A percentile compares a stretch with the other conserved stretches of the same genome.
phyloP scores from a whole-genome alignment of 1,139 yeast genomes.

The Hyphopichia buzzinii region DNA sequence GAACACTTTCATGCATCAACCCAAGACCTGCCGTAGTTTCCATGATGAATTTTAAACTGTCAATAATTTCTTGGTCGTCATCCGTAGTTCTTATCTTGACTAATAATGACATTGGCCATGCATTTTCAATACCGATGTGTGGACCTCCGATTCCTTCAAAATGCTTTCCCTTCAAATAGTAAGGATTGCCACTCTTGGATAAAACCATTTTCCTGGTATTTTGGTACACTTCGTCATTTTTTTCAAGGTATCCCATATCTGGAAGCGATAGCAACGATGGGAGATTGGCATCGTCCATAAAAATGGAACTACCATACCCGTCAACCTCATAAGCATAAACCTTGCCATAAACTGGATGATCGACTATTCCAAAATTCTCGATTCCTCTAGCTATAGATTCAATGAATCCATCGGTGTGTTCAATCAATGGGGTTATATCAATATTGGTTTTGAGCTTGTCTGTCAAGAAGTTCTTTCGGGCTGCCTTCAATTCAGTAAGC shows the following conservation, averaged over 20 bases:
- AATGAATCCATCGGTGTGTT: slow-evolving; percentile 35
- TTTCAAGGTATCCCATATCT: slow-evolving; percentile 63
- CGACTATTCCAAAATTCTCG: slow-evolving; percentile 57
- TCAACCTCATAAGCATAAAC: slow-evolving; percentile 90
- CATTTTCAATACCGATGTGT: slow-evolving; percentile 74
- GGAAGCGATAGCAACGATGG: slow-evolving; percentile 83
- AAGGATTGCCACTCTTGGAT: slow-evolving; percentile 72
- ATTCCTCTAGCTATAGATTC: slow-evolving; percentile 54
- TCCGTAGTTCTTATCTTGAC: slow-evolving; percentile 72
- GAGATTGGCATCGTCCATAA: slow-evolving; percentile 90
- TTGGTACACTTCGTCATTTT: slow-evolving; percentile 59
- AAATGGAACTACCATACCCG: slow-evolving; percentile 71
- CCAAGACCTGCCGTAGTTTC: slow-evolving; percentile 71
- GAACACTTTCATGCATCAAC: slow-evolving; percentile 78
- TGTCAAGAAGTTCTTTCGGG: slow-evolving; percentile 19
- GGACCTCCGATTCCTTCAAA: slow-evolving; percentile 90
- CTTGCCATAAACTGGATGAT: slow-evolving; percentile 67
- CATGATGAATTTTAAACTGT: slow-evolving; percentile 51
- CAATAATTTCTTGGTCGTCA: slow-evolving; percentile 64
- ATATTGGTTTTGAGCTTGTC: slow-evolving; percentile 9
- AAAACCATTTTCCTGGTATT: slow-evolving; percentile 79
- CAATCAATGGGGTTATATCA: slow-evolving; percentile 11
- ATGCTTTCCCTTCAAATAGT: slow-evolving; percentile 57
- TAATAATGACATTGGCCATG: slow-evolving; percentile 89
- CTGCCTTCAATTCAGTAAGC: slow-evolving; percentile 56